Base-by-base conservation (phyloP, 2,329 filamentous ascomycete species). In the Aspergillus fischeri region DNA sequence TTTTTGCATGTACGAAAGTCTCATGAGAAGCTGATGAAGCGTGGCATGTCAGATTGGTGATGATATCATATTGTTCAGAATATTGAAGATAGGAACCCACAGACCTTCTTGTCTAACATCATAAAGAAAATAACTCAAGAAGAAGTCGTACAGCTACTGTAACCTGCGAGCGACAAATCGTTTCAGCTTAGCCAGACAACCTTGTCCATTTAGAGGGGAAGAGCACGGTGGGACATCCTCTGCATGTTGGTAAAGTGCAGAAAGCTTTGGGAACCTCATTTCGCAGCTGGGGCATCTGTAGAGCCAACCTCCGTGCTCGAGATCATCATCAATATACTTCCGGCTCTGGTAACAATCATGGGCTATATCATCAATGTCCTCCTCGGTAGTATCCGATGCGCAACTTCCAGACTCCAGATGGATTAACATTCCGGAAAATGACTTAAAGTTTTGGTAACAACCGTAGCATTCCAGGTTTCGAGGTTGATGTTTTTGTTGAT, bases 401-500 rank as follows among this genome's bases (percentile, higher is more conserved):
- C 49, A 60, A 56, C 29, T 53, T 32, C 49, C 48, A 27, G 52
- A 54, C 50, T 60, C 57, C 14, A 63, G 52, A 52, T 61, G 53
- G 29, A 63, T 63, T 24, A 61, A 29, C 50, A 61, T 60, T 49
- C 59, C 57, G 35, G 57, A 60, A 21, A 63, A 55, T 10, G 54
- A 52, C 53, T 61, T 63, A 24, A 63, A 63, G n/a, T 1, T 51
- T 9, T 54, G 14, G 49, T 56, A 58, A 45, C 55, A 63, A 45
- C 53, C 55, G 28, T 58, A 61, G 50, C 56, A 63, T 59, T 61
- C 61, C 53, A 58, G 57, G 27, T 52, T 58, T 61, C 56, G 50
- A 50, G 59, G 32, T 28, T 56, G 45, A 35, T 63, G 54, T 25
- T 56, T 60, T 29, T 61, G 50, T 41, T 56, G 50, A 25, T 59